These are phyloP conservation scores for Yamadazyma jaroonii DNA, from an alignment of 1,139 yeast genomes.

Conservation along the genomic window DNA sequence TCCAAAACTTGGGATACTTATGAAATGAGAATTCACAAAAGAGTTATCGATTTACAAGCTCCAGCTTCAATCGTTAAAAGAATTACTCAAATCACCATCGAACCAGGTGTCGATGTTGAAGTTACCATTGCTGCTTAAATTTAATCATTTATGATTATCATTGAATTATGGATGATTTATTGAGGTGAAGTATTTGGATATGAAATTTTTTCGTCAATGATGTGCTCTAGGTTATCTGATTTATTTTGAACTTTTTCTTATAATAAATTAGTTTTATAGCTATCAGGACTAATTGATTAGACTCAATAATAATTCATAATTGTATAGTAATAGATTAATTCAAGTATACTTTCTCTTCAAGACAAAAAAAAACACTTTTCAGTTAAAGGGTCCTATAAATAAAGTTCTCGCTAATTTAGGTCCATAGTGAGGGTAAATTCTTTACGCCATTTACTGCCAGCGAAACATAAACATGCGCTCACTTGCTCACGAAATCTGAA, in stretches of 20 bases:
- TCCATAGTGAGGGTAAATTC: too few relatives aligned
- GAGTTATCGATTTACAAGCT: constrained; percentile 97
- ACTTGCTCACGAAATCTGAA: constrained; percentile 3
- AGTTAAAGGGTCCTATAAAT: too few relatives aligned
- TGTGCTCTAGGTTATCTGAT: constrained; percentile 20
- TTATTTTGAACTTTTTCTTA: constrained; percentile 2
- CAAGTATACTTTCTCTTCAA: too few relatives aligned
- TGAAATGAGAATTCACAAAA: constrained; percentile 99
- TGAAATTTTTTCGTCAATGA: constrained; percentile 2
- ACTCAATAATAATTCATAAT: not conserved
- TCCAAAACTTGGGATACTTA: constrained; percentile 99
- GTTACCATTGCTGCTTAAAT: constrained; percentile 36
- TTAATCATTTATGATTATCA: too few relatives aligned
- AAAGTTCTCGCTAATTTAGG: too few relatives aligned
- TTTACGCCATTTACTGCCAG: too few relatives aligned
- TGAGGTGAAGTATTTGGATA: constrained; percentile 6
- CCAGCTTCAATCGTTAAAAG: constrained; percentile 93
- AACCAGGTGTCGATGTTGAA: constrained; percentile 51
- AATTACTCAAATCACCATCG: constrained; percentile 89
- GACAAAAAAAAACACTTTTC: too few relatives aligned
- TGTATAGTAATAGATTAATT: constrained; percentile 3
- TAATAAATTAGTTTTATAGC: constrained; percentile 7
- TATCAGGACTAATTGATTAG: constrained; percentile 14
- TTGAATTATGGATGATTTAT: not conserved
- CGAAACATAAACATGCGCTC: not conserved